Base-by-base conservation (phyloP, 1,284 basidiomycete genomes). In the Golubevia pallescens region DNA sequence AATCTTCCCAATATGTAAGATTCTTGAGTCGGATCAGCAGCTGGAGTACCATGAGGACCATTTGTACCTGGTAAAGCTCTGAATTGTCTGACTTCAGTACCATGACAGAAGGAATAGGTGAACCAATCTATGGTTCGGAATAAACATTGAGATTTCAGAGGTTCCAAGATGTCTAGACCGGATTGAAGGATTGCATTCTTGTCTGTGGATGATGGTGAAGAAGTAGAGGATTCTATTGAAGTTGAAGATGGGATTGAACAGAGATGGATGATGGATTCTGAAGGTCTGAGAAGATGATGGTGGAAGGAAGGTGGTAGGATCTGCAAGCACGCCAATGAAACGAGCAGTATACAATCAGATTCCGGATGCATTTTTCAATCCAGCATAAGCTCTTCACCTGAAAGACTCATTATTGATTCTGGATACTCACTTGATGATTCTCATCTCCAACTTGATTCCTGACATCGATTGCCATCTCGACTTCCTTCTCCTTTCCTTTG, bases 71-170 rank as follows among this genome's bases (percentile, higher is more conserved):
- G 65, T 3, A 78, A 65, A 7, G 70, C 70, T 1, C 69, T 52
- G 58, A 81, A 81, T 57, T 81, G 79, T 1, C 71, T 66, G 14
- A 81, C 65, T 55, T 69, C 62, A 23, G 64, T 61, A 3, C 79
- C 79, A 19, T 80, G 71, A 61, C 79, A 81, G 71, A 77, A 74
- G 42, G 67, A 62, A 65, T 81, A 81, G 34, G 78, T 80, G 63
- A 81, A 81, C 79, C 79, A 81, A 38, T 80, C 78, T 5, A 68
- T 28, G 16, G 69, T 75, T 57, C 78, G 74, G 53, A 75, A 81
- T 51, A 81, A 68, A 48, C 79, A 81, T 2, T 59, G 55, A 14
- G 68, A 62, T 61, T 77, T 75, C 23, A 81, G 60, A 0, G 79
- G 79, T 6, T 75, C 71, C 3, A 81, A 66, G 21, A 80, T 61